Evolutionary conservation across 2,329 filamentous ascomycete genomes (phyloP), one percentile per base, ranked within the genome.

Genomic region (Dothidotthia symphoricarpi): DNA sequence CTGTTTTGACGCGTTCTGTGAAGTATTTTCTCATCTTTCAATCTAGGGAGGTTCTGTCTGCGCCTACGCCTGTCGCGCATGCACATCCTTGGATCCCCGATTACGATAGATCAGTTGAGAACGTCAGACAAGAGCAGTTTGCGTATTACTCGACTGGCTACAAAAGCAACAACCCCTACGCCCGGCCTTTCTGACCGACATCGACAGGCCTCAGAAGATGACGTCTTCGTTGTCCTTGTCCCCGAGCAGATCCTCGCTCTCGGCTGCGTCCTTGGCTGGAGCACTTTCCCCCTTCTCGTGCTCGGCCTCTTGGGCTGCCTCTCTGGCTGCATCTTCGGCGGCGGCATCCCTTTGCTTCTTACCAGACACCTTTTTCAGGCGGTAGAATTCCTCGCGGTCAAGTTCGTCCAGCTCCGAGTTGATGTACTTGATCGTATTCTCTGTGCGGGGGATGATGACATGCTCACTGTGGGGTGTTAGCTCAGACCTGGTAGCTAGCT

Each of bases 371-470:
- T 98, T 98, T 73, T 98, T 98, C 63, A 98, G 71, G 51, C 93
- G 79, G 71, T 96, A 98, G 68, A 98, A 98, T 66, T 98, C 93
- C 67, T 97, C 93, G 75, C 93, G 82, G 70, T 97, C 94, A 34
- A 98, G 76, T 71, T 98, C 93, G 64, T 98, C 93, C 12, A 98
- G 80, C 67, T 98, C 93, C 1, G 91, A 95, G 72, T 97, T 97
- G 77, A 97, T 97, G 63, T 97, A 98, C 72, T 95, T 96, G 75
- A 98, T 98, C n/a, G 93, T 98, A 63, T 97, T 98, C 68, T 98
- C 93, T 11, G 93, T 98, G 52, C 93, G 80, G 10, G 93, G 93
- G 59, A 98, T 98, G 55, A 98, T 97, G 56, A 98, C 88, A 67
- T 94, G 86, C 69, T 93, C 87, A 60, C 81, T 86, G 52, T 13